phyloP scores from a whole-genome alignment of 2,329 filamentous ascomycete species.

The Beauveria asiatica region DNA sequence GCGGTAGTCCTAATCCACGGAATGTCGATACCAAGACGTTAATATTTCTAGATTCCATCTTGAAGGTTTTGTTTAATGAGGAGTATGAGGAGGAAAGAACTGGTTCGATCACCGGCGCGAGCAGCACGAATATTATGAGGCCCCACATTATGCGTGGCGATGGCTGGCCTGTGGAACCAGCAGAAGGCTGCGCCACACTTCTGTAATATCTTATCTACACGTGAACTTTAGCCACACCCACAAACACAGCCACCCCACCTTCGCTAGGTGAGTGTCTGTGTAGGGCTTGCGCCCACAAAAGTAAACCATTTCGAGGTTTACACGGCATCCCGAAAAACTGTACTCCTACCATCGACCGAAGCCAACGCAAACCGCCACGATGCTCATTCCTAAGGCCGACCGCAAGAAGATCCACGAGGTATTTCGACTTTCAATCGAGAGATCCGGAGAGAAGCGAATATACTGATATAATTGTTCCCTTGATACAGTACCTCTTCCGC shows the following conservation, averaged over 20 bases:
- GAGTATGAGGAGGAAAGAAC: background rate
- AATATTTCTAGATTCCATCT: slow-evolving; percentile 51
- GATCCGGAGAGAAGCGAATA: slow-evolving; percentile 5
- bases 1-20: slow-evolving; percentile 69
- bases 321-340: slow-evolving; percentile 28
- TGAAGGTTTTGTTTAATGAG: background rate
- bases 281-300: slow-evolving; percentile 40
- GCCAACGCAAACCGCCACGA: slow-evolving; percentile 51
- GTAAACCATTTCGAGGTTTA: slow-evolving; percentile 35
- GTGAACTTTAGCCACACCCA: slow-evolving; percentile 23
- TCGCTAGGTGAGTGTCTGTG: slow-evolving; percentile 26
- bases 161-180: background rate
- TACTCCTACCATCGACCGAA: slow-evolving; percentile 43
- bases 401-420: slow-evolving; percentile 99
- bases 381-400: slow-evolving; percentile 99
- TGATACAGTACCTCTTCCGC: slow-evolving; percentile 81
- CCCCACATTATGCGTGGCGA: background rate
- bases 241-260: slow-evolving; percentile 23
- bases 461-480: slow-evolving; percentile 11
- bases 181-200: background rate
- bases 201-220: slow-evolving; percentile 21
- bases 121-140: background rate
- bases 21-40: slow-evolving; percentile 85
- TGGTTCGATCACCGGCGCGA: background rate
- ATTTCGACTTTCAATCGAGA: slow-evolving; percentile 17